Percentiles rank a stretch among this genome's conserved stretches.
Conservation (phyloP, 1,284 basidiomycete genomes). For the Ganoderma sinense region DNA sequence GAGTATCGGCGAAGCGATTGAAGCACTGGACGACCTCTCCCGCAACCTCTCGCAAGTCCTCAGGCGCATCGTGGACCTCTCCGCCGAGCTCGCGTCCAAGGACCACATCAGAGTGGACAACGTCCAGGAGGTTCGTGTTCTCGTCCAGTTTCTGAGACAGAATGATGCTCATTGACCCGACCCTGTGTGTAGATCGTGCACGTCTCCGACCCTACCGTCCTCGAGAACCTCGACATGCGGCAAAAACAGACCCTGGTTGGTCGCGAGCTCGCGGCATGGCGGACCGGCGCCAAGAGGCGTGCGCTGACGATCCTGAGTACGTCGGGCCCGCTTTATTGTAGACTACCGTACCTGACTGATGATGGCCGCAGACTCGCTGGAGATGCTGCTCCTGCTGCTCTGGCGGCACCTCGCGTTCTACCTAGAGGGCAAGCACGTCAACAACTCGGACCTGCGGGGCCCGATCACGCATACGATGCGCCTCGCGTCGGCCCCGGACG, state of each 20-base stretch:
- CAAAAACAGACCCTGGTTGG: conserved; percentile 73
- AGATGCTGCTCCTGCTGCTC: conserved; percentile 85
- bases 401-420: conserved; percentile 87
- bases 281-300: conserved; percentile 49
- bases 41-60: conserved; percentile 67
- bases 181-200: conserved; percentile 55
- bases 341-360: conserved; percentile 15
- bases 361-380: conserved; percentile 65
- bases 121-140: conserved; percentile 65
- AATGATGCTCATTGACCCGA: background rate
- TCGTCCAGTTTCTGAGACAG: background rate
- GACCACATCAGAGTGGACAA: conserved; percentile 77
- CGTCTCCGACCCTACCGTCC: conserved; percentile 58
- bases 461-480: conserved; percentile 61
- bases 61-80: conserved; percentile 72
- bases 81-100: conserved; percentile 74
- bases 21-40: conserved; percentile 70
- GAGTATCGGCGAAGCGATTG: conserved; percentile 78
- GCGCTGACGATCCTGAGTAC: conserved; percentile 63
- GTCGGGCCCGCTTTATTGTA: conserved; percentile 32
- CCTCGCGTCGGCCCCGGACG: conserved; percentile 60
- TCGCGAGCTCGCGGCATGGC: conserved; percentile 63
- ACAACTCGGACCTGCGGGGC: conserved; percentile 46
- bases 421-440: conserved; percentile 48
- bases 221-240: conserved; percentile 70